phyloP scores from a whole-genome alignment of 2,329 filamentous ascomycete genomes.

The Keithomyces neogunnii region DNA sequence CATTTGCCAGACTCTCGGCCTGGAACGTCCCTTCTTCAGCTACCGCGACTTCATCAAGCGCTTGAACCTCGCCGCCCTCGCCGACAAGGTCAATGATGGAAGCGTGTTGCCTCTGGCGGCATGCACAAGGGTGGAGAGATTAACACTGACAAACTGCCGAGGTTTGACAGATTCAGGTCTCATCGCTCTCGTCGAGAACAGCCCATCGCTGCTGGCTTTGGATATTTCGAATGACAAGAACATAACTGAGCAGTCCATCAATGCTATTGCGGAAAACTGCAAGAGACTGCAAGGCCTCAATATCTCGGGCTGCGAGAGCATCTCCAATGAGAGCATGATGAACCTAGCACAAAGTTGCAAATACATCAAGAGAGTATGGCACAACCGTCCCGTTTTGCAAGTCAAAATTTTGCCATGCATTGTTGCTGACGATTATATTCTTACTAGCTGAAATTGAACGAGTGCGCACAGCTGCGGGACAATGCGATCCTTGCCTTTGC shows the following conservation, averaged over 20 bases:
- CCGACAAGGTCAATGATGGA: constrained; percentile 72
- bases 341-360: constrained; percentile 72
- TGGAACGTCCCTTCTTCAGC: constrained; percentile 69
- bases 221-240: constrained; percentile 82
- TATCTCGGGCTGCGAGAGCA: constrained; percentile 73
- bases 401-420: neutral
- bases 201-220: constrained; percentile 73
- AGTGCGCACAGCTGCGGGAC: constrained; percentile 78
- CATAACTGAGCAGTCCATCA: constrained; percentile 75
- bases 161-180: constrained; percentile 79
- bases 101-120: constrained; percentile 72
- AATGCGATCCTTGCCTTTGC: constrained; percentile 78
- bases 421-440: neutral
- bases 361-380: constrained; percentile 72
- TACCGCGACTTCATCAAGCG: constrained; percentile 89
- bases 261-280: constrained; percentile 72
- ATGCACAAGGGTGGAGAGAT: constrained; percentile 84
- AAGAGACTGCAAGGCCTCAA: constrained; percentile 84
- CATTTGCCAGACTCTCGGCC: constrained; percentile 71
- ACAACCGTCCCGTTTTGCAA: neutral
- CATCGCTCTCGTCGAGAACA: constrained; percentile 69
- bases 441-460: constrained; percentile 80
- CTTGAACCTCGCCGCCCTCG: constrained; percentile 77
- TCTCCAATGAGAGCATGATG: constrained; percentile 81
- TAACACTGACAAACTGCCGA: constrained; percentile 86